These are phyloP conservation scores for Antitrichia curtipendula DNA, from an alignment of 225 moss, liverwort and hornwort species.

Conservation along the genomic window DNA sequence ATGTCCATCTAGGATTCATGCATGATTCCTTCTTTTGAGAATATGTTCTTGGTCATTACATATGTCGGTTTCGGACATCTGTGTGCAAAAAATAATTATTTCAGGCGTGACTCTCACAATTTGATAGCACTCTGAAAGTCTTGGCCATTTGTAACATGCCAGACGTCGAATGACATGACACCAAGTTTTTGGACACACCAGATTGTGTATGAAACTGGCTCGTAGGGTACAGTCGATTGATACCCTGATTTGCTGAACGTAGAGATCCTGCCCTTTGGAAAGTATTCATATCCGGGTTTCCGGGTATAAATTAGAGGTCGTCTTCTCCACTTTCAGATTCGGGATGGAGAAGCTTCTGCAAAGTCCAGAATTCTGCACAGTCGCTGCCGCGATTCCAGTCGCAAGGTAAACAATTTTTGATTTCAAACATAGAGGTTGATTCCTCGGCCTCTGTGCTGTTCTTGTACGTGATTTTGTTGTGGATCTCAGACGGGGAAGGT, in stretches of 20 bases:
- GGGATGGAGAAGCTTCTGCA: background rate
- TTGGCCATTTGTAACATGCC: too few relatives aligned
- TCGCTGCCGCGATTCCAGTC: background rate
- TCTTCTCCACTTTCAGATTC: background rate
- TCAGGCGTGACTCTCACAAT: background rate
- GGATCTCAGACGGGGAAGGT: background rate
- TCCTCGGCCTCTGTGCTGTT: background rate
- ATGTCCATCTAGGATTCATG: fast-evolving
- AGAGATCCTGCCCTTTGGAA: background rate
- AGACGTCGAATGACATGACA: background rate
- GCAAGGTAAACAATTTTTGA: background rate
- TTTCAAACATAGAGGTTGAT: background rate
- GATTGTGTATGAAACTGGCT: background rate
- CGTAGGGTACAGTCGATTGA: background rate
- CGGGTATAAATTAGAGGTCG: background rate
- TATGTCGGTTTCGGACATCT: fast-evolving
- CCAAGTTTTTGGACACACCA: background rate
- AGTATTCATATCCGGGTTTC: background rate
- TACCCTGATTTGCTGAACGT: background rate
- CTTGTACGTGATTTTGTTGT: background rate
- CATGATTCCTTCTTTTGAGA: background rate
- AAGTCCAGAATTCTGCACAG: background rate
- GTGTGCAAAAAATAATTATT: background rate
- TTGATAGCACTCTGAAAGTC: too few relatives aligned
- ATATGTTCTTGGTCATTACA: background rate